Base-by-base conservation (phyloP, 2,329 filamentous ascomycete genomes). In the Fusarium sp. region DNA sequence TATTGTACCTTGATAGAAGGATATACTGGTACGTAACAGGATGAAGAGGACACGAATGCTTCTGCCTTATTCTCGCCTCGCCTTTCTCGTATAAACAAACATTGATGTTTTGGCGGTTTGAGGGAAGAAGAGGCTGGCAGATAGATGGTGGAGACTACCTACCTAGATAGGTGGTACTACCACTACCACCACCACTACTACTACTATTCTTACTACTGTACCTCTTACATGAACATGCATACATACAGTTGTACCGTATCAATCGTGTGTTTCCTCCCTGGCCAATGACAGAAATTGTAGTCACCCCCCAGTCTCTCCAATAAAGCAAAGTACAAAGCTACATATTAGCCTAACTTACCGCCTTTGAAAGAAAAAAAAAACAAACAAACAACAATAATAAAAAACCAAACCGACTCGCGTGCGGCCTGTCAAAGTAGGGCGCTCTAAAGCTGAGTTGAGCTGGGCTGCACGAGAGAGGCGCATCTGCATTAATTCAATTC, bases 401-500 rank as follows among this genome's bases (percentile, higher is more conserved):
- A 19, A 19, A 19, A n/a, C n/a, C n/a, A n/a, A 19, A 19, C 19
- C 19, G 19, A 19, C 19, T 19, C 7, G 4, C 4, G 9, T 17
- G 33, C 25, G 39, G 47, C 29, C 35, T 58, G 32, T 58, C 32
- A 33, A 35, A 13, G 31, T n/a, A 38, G 56, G 56, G 56, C 54
- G 55, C 37, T 31, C 31, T 59, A 27, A n/a, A 21, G 54, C 41
- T 37, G 36, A 37, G 17, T 13, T 41, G 23, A 59, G 56, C 56
- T 59, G 57, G 49, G 27, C 49, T 60, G 55, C 55, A 60, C 32
- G 55, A 60, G 48, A 60, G 48, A 59, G 56, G 51, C 45, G 49
- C 39, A 55, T 42, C 11, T 29, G 42, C 39, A 42, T 47, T 25
- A 23, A 45, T 53, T 8, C 23, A 25, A 25, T 25, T 25, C 23